Conservation (phyloP, 176 grass and related monocot species). For the Cenchrus purpureus region DNA sequence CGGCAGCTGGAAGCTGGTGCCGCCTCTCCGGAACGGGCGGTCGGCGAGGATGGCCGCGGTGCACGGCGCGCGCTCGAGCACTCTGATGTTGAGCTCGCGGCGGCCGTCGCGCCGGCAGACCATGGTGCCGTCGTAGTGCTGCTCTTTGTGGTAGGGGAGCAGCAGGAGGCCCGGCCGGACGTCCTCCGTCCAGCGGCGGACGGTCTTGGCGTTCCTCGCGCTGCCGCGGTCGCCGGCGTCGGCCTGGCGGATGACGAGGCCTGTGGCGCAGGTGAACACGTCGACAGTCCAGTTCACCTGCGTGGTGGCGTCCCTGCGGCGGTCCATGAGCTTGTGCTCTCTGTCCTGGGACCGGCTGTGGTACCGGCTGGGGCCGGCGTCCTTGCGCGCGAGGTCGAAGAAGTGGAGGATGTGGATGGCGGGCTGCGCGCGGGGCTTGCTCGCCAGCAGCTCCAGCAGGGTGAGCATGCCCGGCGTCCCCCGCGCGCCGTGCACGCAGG, state of each 20-base stretch:
- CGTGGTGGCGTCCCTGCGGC: slow-evolving; percentile 22
- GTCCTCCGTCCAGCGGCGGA: slow-evolving; percentile 35
- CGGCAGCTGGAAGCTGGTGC: slow-evolving; percentile 43
- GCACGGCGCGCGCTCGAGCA: slow-evolving; percentile 42
- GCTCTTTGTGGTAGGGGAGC: slow-evolving; percentile 51
- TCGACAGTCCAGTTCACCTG: slow-evolving; percentile 47
- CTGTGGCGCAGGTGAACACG: slow-evolving; percentile 44
- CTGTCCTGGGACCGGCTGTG: slow-evolving; percentile 35
- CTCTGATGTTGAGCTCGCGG: slow-evolving; percentile 17
- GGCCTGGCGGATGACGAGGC: slow-evolving; percentile 39
- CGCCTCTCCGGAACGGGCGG: slow-evolving; percentile 45
- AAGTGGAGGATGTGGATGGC: slow-evolving; percentile 45
- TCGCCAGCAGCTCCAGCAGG: slow-evolving; percentile 45
- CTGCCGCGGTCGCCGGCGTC: slow-evolving; percentile 39
- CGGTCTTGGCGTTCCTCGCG: slow-evolving; percentile 37
- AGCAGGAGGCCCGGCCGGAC: slow-evolving; percentile 32
- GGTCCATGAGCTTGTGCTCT: slow-evolving; percentile 25
- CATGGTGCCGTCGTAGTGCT: slow-evolving; percentile 58
- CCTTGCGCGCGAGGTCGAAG: slow-evolving; percentile 19
- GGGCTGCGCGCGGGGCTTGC: slow-evolving; percentile 32
- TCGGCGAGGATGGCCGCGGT: slow-evolving; percentile 36
- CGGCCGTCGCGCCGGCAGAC: slow-evolving; percentile 40
- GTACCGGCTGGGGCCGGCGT: slow-evolving; percentile 4
- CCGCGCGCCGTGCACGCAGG: slow-evolving; percentile 42
- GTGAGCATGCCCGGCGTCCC: slow-evolving; percentile 43